These are phyloP conservation scores for Rugosomyces carneus DNA, from an alignment of 1,284 basidiomycete species.

Conservation along the genomic window DNA sequence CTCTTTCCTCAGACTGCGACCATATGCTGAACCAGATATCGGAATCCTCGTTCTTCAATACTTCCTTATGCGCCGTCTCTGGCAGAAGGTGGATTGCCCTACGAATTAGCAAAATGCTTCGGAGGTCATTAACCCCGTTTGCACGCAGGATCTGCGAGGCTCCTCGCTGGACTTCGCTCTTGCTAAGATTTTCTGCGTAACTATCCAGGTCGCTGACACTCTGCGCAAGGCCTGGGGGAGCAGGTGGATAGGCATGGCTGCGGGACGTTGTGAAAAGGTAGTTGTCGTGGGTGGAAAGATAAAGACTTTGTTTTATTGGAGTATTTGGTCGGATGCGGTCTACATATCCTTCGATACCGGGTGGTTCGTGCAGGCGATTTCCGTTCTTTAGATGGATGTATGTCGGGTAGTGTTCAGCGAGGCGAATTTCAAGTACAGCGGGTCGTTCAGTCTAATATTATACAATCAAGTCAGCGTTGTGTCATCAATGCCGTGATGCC, in stretches of 20 bases:
- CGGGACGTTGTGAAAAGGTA: constrained; percentile 59
- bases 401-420: constrained; percentile 60
- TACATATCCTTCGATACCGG: constrained; percentile 75
- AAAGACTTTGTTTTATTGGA: constrained; percentile 55
- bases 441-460: constrained; percentile 38
- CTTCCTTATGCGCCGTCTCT: constrained; percentile 30
- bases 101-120: constrained; percentile 57
- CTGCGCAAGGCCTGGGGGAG: constrained; percentile 50
- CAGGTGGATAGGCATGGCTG: constrained; percentile 58
- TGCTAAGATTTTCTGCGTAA: constrained; percentile 35
- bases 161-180: constrained; percentile 56
- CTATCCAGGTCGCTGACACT: constrained; percentile 21
- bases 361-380: constrained; percentile 59
- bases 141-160: constrained; percentile 61
- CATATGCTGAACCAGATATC: constrained; percentile 36
- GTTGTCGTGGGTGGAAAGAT: constrained; percentile 70
- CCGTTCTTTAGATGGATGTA: constrained; percentile 51
- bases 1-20: constrained; percentile 31
- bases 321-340: constrained; percentile 63
- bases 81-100: constrained; percentile 50
- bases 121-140: constrained; percentile 62
- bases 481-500: constrained; percentile 12
- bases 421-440: constrained; percentile 65
- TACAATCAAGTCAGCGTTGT: background rate
- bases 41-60: constrained; percentile 27